phyloP scores from a whole-genome alignment of 73 alveolate species.

The Effrenium voratum region DNA sequence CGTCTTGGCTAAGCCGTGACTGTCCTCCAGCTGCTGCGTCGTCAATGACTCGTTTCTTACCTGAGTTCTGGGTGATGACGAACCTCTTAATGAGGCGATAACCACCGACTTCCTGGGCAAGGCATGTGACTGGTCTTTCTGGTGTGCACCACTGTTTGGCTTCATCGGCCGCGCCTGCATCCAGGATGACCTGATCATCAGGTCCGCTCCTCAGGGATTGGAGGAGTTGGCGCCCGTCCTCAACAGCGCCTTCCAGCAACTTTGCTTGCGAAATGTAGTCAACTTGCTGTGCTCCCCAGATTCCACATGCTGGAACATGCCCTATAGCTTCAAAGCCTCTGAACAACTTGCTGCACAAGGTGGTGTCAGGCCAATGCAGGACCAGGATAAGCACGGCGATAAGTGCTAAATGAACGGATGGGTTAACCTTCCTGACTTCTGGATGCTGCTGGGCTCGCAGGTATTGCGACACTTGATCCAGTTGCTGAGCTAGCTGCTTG shows the following conservation, averaged over 20 bases:
- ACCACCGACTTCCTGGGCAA: not conserved
- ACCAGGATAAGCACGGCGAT: not conserved
- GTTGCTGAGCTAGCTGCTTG: not conserved
- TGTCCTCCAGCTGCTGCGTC: constrained; percentile 18
- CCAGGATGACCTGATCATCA: not conserved
- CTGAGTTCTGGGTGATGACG: constrained; percentile 34
- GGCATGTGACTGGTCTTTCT: not conserved
- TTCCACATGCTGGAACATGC: not conserved
- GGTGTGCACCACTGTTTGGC: not conserved
- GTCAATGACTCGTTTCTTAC: constrained; percentile 52
- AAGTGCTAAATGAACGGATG: not conserved
- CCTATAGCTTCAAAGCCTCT: constrained; percentile 9
- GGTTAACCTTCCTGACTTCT: not conserved
- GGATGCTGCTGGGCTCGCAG: constrained; percentile 9
- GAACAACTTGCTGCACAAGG: not conserved
- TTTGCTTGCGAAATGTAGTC: not conserved
- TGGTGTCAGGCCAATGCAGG: constrained; percentile 10
- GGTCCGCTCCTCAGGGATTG: not conserved
- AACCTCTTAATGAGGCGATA: constrained; percentile 25
- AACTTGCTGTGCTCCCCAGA: not conserved
- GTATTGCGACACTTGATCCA: not conserved
- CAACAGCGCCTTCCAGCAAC: not conserved
- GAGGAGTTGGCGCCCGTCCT: not conserved
- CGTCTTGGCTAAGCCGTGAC: not conserved
- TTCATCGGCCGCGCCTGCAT: not conserved